Evolutionary conservation across 192 early-diverging fungal genomes (phyloP), one percentile per base, ranked within the genome.

Genomic region (Lobosporangium transversale): DNA sequence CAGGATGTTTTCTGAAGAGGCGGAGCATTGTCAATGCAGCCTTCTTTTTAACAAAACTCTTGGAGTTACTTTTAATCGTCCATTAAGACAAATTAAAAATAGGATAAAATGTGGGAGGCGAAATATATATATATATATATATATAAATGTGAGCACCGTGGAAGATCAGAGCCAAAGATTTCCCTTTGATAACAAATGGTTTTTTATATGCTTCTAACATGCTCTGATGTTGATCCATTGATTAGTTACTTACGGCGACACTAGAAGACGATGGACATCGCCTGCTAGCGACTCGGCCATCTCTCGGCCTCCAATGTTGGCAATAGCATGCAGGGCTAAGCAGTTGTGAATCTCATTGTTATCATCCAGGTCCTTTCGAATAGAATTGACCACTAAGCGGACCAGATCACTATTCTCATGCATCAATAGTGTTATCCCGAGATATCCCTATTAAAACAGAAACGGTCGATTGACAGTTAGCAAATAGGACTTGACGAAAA

Each of bases 41-140:
- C 86, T 99, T 99, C 80, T 99, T 99, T 56, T 93, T 93, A 43
- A 96, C 90, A 87, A 99, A 99, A 53, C 87, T 83, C 70, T 88
- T 88, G 24, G 89, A 87, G 45, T 82, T 85, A 37, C 88, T 89
- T 62, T 40, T 43, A 51, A 14, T 18, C 14, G 23, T 26, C n/a
- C 33, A 33, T 32, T 29, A 10, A 42, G 32, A 40, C 21, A 50
- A 36, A 61, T 61, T 66, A 62, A 53, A 74, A 59, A 68, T 66
- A 73, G 68, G 33, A 56, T 14, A 14, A 14, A 40, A 40, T 7
- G 37, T 7, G 14, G 37, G 14, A 40, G 37, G 37, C 14, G 37
- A 7, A 40, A 40, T 40, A 40, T 40, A 40, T 10, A 40, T 10
- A 40, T 40, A 40, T 7, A 14, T 37, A 47, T 52, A 33, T 35